These are phyloP conservation scores for Kwoniella newhampshirensis DNA, from an alignment of 768 basidiomycete genomes.

Conservation along the genomic window DNA sequence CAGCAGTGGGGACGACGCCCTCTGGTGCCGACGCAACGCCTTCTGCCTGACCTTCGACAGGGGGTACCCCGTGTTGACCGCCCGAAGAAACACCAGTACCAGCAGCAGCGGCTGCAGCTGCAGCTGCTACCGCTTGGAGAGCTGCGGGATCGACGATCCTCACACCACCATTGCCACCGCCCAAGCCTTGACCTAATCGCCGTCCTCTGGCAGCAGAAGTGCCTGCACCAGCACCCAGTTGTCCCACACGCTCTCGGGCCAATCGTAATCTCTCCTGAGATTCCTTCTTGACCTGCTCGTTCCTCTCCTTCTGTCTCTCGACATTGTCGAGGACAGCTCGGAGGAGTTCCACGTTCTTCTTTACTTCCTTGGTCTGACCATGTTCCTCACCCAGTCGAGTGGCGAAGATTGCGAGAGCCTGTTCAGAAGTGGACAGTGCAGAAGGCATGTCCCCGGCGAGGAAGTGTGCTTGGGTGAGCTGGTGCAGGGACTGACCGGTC, in stretches of 20 bases:
- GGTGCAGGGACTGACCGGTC: constrained; percentile 51
- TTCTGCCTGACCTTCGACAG: constrained; percentile 9
- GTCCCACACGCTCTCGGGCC: constrained; percentile 39
- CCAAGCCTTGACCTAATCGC: constrained; percentile 11
- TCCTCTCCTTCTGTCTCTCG: constrained; percentile 36
- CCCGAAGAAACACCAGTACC: constrained; percentile 1
- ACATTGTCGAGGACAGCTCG: constrained; percentile 47
- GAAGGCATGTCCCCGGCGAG: constrained; percentile 49
- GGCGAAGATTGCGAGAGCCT: constrained; percentile 50
- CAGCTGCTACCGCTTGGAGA: constrained; percentile 15
- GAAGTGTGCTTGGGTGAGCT: constrained; percentile 55
- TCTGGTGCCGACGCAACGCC: constrained; percentile 11
- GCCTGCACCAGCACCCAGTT: constrained; percentile 6
- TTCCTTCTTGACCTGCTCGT: constrained; percentile 43
- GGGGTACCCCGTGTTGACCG: constrained; percentile 1
- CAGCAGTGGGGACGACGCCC: constrained; percentile 7
- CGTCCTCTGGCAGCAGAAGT: constrained; percentile 1
- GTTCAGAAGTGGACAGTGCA: constrained; percentile 45
- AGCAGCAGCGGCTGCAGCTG: constrained; percentile 10
- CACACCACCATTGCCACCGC: constrained; percentile 7
- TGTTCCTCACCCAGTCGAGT: constrained; percentile 51
- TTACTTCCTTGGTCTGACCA: constrained; percentile 52
- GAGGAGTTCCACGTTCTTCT: constrained; percentile 52
- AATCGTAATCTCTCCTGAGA: constrained; percentile 35
- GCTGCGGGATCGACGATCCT: constrained; percentile 13